Base-by-base conservation (phyloP, 2,329 filamentous ascomycete species). In the Penicillium sp. region DNA sequence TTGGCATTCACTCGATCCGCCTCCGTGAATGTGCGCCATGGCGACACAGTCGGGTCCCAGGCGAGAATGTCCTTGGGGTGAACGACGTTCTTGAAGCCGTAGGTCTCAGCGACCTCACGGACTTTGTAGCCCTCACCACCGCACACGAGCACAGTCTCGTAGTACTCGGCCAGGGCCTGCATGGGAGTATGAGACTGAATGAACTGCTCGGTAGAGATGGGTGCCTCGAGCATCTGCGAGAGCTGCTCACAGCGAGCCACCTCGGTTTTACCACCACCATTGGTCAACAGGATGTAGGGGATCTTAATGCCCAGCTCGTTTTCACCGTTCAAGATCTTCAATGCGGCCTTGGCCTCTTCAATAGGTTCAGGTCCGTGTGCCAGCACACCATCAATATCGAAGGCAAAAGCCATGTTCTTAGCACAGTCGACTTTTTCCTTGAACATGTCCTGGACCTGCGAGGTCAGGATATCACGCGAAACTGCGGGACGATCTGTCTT, bases 381-480 rank as follows among this genome's bases (percentile, higher is more conserved):
- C 24, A 91, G 80, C 57, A 91, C 88, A 78, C 88, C 89, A 67
- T 91, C 86, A 54, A 79, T 79, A 60, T 80, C 78, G 69, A 92
- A 93, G 67, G 87, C 89, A 63, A 92, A 92, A 7, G 87, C 87
- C 87, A 91, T 90, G 78, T 91, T 87, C 82, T 91, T 91, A 57
- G 87, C 88, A 56, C 83, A 82, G 29, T 77, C 76, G 16, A 89
- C 88, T 78, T 89, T 90, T 65, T 87, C 83, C 55, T 82, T 75
- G 65, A 83, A 81, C 62, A 90, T 79, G 61, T 87, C 84, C 76
- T 91, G 89, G 21, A 90, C 80, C 74, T 90, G 88, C 3, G 86
- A 84, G 37, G 86, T 87, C 59, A 91, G 78, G 59, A 91, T 85
- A 49, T 90, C 87, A 31, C 87, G 84, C 3, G 86, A 52, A 79